Conservation (phyloP, 179 eudicot species). For the Corrigiola litoralis region DNA sequence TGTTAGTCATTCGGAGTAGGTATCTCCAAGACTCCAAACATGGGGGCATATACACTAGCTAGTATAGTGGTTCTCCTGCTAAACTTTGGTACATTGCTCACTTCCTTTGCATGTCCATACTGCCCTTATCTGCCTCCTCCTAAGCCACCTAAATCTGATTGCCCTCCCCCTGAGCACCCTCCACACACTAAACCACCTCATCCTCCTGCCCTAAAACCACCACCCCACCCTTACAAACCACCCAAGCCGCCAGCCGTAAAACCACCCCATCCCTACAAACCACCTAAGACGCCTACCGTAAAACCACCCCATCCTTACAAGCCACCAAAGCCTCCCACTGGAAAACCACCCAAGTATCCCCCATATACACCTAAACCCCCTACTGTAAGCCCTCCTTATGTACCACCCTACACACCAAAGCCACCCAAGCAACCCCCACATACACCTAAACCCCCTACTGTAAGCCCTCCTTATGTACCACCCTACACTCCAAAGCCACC, state of each 20-base stretch:
- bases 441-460: conserved; percentile 2
- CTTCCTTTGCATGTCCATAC: conserved; percentile 17
- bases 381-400: neutral
- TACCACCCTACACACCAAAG: conserved; percentile 1
- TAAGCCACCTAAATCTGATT: conserved; percentile 4
- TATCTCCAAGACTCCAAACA: neutral
- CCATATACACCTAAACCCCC: conserved; percentile 1
- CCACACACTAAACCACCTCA: conserved; percentile 10
- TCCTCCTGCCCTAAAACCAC: conserved; percentile 7
- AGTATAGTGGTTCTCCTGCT: neutral
- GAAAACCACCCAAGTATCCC: neutral
- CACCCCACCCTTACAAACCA: neutral
- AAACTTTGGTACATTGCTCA: conserved; percentile 6
- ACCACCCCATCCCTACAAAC: neutral
- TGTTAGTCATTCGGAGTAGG: neutral
- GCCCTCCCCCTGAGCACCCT: conserved; percentile 9
- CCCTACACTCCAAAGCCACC: neutral
- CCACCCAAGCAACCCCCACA: conserved; percentile 7
- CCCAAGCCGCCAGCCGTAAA: neutral
- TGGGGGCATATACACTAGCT: conserved; percentile 3
- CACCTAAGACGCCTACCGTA: neutral
- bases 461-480: neutral
- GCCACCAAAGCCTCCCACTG: neutral
- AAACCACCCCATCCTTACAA: conserved; percentile 6
- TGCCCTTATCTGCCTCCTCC: conserved; percentile 23